A percentile compares a stretch with the other conserved stretches of the same genome.
These are phyloP conservation scores for Dioscorea alata DNA, from an alignment of 106 monocot species.

Conservation along the genomic window DNA sequence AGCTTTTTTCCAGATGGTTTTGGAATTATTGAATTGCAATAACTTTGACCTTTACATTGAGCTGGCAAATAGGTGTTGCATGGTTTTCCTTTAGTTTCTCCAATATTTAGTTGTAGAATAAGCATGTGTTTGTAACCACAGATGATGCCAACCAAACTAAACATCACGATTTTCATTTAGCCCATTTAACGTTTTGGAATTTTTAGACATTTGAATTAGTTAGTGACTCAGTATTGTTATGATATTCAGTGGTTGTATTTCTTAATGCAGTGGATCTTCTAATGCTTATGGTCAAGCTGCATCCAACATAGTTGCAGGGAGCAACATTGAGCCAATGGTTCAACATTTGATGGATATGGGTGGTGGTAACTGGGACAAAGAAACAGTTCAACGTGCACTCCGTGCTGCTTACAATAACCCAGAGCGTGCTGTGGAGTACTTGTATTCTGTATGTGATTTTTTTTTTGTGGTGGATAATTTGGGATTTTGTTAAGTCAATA, in stretches of 20 bases:
- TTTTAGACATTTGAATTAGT: no score
- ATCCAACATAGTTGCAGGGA: conserved; percentile 67
- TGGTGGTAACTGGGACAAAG: conserved; percentile 93
- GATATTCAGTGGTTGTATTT: not conserved
- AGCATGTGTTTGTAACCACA: no score
- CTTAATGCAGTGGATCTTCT: conserved; percentile 28
- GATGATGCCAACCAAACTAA: no score
- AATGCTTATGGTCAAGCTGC: conserved; percentile 80
- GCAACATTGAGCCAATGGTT: conserved; percentile 64
- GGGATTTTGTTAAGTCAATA: not conserved
- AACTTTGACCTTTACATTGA: no score
- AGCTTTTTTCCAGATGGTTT: no score
- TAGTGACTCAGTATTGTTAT: no score
- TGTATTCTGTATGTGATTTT: conserved; percentile 70
- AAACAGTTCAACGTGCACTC: conserved; percentile 75
- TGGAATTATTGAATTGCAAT: no score
- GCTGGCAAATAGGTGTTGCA: no score
- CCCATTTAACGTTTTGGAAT: no score
- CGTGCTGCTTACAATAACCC: conserved; percentile 98
- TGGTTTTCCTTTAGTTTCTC: no score
- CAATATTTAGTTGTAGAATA: no score
- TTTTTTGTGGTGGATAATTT: not conserved
- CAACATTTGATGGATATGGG: conserved; percentile 96
- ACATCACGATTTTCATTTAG: no score
- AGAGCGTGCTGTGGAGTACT: conserved; percentile 97